These are phyloP conservation scores for Mucor saturninus DNA, from an alignment of 371 early-diverging fungal species.

Conservation along the genomic window DNA sequence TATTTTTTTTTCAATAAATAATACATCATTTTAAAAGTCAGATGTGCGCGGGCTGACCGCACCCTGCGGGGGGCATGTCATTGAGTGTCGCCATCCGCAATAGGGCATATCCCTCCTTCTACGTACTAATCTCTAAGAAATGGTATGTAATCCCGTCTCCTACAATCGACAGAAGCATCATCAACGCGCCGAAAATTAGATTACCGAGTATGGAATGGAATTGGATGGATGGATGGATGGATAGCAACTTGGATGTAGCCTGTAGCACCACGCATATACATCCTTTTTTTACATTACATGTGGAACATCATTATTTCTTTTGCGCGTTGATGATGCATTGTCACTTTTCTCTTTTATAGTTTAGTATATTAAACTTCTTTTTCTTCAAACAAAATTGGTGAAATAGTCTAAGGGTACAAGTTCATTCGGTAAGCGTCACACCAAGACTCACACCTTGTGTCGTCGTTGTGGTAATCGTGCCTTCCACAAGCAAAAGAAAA, in stretches of 20 bases:
- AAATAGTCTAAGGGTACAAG: conserved; percentile 97
- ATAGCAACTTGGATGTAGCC: too few relatives aligned
- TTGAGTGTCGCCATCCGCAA: background rate
- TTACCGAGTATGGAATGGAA: background rate
- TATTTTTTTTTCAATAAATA: too few relatives aligned
- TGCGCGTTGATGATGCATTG: conserved; percentile 2
- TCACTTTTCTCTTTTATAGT: background rate
- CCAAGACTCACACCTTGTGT: conserved; percentile 98
- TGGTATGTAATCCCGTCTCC: conserved; percentile 9
- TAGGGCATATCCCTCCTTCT: conserved; percentile 14
- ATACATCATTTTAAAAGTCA: background rate
- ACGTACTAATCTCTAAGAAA: conserved; percentile 24
- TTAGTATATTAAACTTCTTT: background rate
- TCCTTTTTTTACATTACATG: background rate
- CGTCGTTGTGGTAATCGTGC: conserved; percentile 96
- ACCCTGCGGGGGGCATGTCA: background rate
- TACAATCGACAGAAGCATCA: background rate
- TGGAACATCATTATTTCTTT: too few relatives aligned
- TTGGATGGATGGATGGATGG: conserved; percentile 10
- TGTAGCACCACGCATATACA: background rate
- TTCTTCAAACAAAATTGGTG: background rate
- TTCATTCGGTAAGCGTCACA: conserved; percentile 99
- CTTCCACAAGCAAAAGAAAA: conserved; percentile 99
- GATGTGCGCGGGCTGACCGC: background rate
- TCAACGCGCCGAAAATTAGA: background rate